A percentile compares a stretch with the other conserved stretches of the same genome.
Conservation (phyloP, 371 early-diverging fungal species). For the Haplosporangium sp. region DNA sequence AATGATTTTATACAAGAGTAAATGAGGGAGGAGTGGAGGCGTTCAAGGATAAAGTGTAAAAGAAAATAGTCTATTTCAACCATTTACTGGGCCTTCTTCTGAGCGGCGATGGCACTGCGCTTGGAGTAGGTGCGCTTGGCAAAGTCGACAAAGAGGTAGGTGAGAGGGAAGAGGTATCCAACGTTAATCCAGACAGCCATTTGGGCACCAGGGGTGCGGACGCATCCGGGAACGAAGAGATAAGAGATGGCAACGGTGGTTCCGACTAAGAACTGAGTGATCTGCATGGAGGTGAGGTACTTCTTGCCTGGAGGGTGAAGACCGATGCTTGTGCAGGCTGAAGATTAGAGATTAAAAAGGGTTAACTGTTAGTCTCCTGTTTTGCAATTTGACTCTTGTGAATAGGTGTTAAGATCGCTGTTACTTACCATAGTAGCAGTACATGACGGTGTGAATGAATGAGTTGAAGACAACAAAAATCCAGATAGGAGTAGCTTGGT, state of each 20-base stretch:
- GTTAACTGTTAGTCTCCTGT: background rate
- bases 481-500: constrained; percentile 82
- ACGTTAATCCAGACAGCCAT: constrained; percentile 79
- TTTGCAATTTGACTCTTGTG: background rate
- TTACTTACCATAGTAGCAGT: constrained; percentile 74
- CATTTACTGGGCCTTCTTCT: constrained; percentile 66
- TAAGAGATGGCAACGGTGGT: constrained; percentile 76
- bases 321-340: constrained; percentile 78
- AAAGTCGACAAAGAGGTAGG: constrained; percentile 84
- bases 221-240: constrained; percentile 75
- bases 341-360: background rate
- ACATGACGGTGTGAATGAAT: constrained; percentile 93
- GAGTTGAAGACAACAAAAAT: constrained; percentile 91
- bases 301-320: constrained; percentile 86
- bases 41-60: background rate
- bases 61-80: background rate
- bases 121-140: constrained; percentile 74
- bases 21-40: constrained; percentile 4
- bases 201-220: constrained; percentile 68
- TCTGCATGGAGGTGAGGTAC: constrained; percentile 87
- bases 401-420: background rate
- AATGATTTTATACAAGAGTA: constrained; percentile 4
- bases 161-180: constrained; percentile 83
- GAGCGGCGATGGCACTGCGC: constrained; percentile 27
- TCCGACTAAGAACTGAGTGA: constrained; percentile 90